phyloP scores from a whole-genome alignment of 1,284 basidiomycete species.

The Sparassis latifolia region DNA sequence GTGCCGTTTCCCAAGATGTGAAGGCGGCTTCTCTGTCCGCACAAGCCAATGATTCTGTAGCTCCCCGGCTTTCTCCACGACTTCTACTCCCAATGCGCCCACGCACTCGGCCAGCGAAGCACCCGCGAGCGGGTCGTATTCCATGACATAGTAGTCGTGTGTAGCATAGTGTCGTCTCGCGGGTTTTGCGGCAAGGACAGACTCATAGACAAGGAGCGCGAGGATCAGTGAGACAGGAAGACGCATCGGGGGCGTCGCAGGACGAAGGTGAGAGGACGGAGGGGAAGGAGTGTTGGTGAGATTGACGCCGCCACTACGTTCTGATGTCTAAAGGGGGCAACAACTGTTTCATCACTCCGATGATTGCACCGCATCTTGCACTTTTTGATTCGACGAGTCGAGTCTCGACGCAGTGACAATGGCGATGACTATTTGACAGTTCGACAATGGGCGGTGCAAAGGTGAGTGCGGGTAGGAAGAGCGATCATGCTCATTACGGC shows the following conservation, averaged over 20 bases:
- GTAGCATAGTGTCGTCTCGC: slow-evolving; percentile 60
- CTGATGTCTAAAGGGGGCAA: too few species aligned
- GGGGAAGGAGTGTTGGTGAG: too few species aligned
- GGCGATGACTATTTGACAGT: too few species aligned
- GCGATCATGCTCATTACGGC: too few species aligned
- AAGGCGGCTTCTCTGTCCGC: slow-evolving; percentile 41
- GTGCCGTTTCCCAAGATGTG: slow-evolving; percentile 20
- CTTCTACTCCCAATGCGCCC: slow-evolving; percentile 66
- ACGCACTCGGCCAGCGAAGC: slow-evolving; percentile 56
- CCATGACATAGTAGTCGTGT: slow-evolving; percentile 88
- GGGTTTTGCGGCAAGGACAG: slow-evolving; percentile 28
- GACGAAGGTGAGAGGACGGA: too few species aligned
- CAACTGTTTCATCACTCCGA: too few species aligned
- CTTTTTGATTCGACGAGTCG: too few species aligned
- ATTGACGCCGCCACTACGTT: too few species aligned
- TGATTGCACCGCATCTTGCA: too few species aligned
- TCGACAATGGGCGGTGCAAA: too few species aligned
- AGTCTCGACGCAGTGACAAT: too few species aligned
- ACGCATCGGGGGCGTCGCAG: slow-evolving; percentile 17
- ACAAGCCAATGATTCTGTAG: slow-evolving; percentile 83
- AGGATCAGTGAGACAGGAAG: slow-evolving; percentile 24
- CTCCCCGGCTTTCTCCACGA: slow-evolving; percentile 87
- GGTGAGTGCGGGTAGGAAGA: too few species aligned
- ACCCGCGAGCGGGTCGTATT: slow-evolving; percentile 53
- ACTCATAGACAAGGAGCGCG: slow-evolving; percentile 20